Percentiles rank a stretch among this genome's conserved stretches.
These are phyloP conservation scores for Cutaneotrichosporon cavernicola DNA, from an alignment of 1,284 basidiomycete species.

Conservation along the genomic window DNA sequence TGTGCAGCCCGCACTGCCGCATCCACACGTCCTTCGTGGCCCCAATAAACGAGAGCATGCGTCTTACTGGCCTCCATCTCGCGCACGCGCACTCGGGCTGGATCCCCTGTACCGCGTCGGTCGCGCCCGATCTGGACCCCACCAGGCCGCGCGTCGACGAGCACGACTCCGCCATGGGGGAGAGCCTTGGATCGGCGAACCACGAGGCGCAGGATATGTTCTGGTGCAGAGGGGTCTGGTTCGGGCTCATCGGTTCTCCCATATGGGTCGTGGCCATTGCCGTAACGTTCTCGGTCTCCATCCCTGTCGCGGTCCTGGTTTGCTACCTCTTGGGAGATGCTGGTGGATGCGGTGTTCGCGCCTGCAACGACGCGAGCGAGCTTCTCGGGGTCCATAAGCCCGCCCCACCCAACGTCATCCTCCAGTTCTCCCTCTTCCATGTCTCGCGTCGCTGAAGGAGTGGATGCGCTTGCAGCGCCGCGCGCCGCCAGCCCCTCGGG, in stretches of 20 bases:
- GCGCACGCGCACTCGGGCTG: constrained; percentile 41
- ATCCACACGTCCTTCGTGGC: constrained; percentile 16
- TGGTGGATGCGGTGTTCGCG: not conserved
- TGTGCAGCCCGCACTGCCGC: not conserved
- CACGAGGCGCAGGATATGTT: constrained; percentile 46
- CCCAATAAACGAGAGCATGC: constrained; percentile 43
- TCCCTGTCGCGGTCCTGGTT: not conserved
- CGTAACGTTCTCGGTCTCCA: not conserved
- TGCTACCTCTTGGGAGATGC: not conserved
- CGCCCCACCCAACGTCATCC: constrained; percentile 51
- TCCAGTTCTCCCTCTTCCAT: constrained; percentile 48
- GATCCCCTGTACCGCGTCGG: constrained; percentile 34
- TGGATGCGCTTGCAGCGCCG: not conserved
- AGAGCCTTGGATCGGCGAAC: constrained; percentile 34
- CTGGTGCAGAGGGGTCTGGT: constrained; percentile 11
- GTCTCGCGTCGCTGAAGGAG: not conserved
- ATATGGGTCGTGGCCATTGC: constrained; percentile 11
- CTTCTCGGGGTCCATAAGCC: constrained; percentile 45
- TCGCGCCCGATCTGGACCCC: constrained; percentile 50
- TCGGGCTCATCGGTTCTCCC: constrained; percentile 3
- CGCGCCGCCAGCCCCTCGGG: constrained; percentile 22
- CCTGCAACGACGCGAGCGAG: constrained; percentile 29
- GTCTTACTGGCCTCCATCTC: constrained; percentile 53
- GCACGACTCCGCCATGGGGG: constrained; percentile 30
- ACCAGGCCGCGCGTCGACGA: constrained; percentile 47